Conservation (phyloP, 495 filamentous ascomycete genomes). For the Penicillium odoratum region DNA sequence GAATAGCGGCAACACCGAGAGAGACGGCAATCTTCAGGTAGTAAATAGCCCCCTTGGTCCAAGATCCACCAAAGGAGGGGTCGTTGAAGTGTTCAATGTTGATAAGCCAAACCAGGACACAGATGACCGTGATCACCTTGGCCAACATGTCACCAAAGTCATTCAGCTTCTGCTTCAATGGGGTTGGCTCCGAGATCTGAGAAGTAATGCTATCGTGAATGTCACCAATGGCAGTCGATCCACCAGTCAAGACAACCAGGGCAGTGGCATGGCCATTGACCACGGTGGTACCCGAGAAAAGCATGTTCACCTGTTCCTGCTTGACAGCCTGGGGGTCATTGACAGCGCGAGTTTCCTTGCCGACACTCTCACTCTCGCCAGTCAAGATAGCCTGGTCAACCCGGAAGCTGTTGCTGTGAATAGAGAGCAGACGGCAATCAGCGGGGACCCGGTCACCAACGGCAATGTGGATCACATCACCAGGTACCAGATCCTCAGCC, state of each 20-base stretch:
- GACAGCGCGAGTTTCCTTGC: constrained; percentile 71
- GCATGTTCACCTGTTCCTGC: constrained; percentile 96
- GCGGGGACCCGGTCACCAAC: constrained; percentile 97
- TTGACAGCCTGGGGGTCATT: constrained; percentile 85
- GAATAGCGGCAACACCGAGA: constrained; percentile 95
- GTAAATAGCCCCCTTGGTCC: constrained; percentile 98
- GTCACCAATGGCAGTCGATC: constrained; percentile 92
- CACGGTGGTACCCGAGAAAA: constrained; percentile 98
- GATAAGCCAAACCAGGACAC: constrained; percentile 95
- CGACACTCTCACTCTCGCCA: constrained; percentile 96
- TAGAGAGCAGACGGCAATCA: constrained; percentile 85
- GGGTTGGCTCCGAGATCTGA: constrained; percentile 97
- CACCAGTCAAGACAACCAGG: constrained; percentile 87
- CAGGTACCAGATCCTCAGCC: constrained; percentile 94
- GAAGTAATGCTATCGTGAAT: constrained; percentile 98
- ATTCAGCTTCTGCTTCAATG: constrained; percentile 97
- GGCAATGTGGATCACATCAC: constrained; percentile 84
- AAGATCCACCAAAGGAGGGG: constrained; percentile 78
- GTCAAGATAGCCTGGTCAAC: constrained; percentile 98
- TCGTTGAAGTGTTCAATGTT: constrained; percentile 97
- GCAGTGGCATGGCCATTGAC: constrained; percentile 93
- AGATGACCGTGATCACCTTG: constrained; percentile 98
- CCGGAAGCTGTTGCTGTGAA: constrained; percentile 95
- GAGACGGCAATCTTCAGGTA: constrained; percentile 99
- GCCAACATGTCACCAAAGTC: constrained; percentile 96